Percentiles rank a stretch among this genome's conserved stretches.
Evolutionary conservation across 306 rosid genomes (phyloP).

Genomic region (Rosa rugosa): DNA sequence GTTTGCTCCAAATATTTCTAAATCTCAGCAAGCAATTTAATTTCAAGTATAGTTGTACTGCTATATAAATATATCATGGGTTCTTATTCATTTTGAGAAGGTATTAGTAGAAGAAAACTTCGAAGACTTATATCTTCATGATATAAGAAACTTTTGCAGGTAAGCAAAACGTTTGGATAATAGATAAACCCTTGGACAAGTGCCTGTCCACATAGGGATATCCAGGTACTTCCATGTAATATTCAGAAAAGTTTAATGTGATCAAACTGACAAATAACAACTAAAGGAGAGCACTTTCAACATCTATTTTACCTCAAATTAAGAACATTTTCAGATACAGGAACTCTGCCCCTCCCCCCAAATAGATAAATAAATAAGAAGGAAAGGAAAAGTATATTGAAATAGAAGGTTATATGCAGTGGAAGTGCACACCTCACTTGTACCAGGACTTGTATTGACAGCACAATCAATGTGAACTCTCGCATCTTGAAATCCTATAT

Average conservation of each 20-base stretch:
- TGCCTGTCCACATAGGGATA: not conserved
- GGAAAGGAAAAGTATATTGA: not conserved
- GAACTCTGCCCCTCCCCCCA: not conserved
- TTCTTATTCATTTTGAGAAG: not conserved
- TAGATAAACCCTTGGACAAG: not conserved
- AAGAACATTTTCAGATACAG: not conserved
- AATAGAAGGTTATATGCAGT: not conserved
- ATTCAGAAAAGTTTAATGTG: not conserved
- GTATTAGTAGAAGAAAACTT: not conserved
- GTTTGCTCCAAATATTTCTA: not conserved
- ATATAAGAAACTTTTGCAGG: not conserved
- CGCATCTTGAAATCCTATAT: slow-evolving; percentile 37
- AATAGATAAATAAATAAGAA: not conserved
- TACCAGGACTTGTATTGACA: slow-evolving; percentile 82
- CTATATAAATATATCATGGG: not conserved
- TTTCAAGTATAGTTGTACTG: not conserved
- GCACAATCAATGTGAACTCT: slow-evolving; percentile 39
- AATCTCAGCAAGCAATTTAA: not conserved
- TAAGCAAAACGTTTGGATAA: not conserved
- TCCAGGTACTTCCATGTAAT: not conserved
- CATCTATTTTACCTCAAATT: not conserved
- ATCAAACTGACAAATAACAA: not conserved
- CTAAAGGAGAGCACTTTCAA: not conserved
- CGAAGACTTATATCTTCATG: not conserved
- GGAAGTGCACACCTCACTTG: slow-evolving; percentile 67